Base-by-base conservation (phyloP, 2,329 filamentous ascomycete genomes). In the Didymella keratinophila region DNA sequence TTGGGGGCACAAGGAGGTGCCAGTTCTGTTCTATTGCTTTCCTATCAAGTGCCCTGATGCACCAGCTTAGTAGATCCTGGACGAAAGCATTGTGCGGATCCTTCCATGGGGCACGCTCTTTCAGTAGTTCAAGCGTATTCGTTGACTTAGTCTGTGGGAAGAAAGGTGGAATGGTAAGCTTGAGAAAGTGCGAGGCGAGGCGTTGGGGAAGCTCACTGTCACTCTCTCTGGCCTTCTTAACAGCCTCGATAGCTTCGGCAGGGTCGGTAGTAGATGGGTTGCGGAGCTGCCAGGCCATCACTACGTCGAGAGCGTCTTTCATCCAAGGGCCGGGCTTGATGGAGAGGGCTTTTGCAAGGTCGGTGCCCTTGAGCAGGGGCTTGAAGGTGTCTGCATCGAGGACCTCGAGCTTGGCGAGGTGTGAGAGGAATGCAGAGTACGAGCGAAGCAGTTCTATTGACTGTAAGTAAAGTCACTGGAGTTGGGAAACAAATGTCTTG, bases 281-380 rank as follows among this genome's bases (percentile, higher is more conserved):
- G 36, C 91, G 85, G 51, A 98, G 83, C 77, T 98, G 95, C 93
- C 93, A 98, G 60, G 88, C 87, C 76, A 96, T 86, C 60, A 92
- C 90, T 4, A 93, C 81, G 30, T 96, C 89, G 45, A 97, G 79
- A 3, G 93, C 93, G 44, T 84, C 83, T 52, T 87, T 87, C 84
- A 96, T 90, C 94, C 94, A 98, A n/a, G 82, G 87, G 1, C 92
- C 92, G 0, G 91, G 89, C 62, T 87, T 87, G 0, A 84, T 86
- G 18, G 78, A 79, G 3, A 98, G 81, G 4, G 85, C 86, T 61
- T 87, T 83, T 18, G 87, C 85, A 20, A 98, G 83, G 51, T 89
- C 81, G 37, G 85, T 89, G 16, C 95, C 94, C 71, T 96, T 91
- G 32, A 96, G 68, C 4, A 84, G 74, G 14, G 81, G 79, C 67